Conservation (phyloP, 768 basidiomycete genomes). For the Collybiopsis confluens region DNA sequence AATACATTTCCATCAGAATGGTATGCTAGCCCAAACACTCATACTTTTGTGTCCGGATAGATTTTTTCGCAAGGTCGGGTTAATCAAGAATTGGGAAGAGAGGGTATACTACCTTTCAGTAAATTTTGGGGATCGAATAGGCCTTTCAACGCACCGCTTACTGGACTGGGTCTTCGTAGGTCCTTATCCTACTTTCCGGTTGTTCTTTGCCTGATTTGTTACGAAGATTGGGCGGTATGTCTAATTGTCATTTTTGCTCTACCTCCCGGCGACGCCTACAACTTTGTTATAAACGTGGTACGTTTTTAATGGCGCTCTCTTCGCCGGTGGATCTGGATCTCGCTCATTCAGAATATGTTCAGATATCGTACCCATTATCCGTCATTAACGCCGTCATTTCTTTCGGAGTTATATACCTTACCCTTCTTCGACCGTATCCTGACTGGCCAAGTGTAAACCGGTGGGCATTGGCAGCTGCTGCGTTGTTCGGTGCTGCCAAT, state of each 20-base stretch:
- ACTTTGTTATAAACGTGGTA: conserved; percentile 57
- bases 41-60: background rate
- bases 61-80: conserved; percentile 32
- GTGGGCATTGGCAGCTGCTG: conserved; percentile 19
- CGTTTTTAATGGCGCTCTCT: conserved; percentile 14
- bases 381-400: conserved; percentile 1
- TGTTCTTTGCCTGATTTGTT: background rate
- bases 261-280: conserved; percentile 66
- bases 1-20: conserved; percentile 18
- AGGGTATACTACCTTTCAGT: conserved; percentile 58
- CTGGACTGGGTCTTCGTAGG: conserved; percentile 43
- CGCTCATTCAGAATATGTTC: no score
- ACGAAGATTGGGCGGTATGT: conserved; percentile 31
- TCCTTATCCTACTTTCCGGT: conserved; percentile 20
- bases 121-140: conserved; percentile 57
- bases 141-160: conserved; percentile 58
- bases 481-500: background rate
- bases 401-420: background rate
- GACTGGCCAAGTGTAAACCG: conserved; percentile 22
- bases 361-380: background rate
- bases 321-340: background rate
- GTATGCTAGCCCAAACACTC: background rate
- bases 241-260: conserved; percentile 32
- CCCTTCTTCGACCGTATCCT: background rate
- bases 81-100: conserved; percentile 59